Evolutionary conservation across 2,329 filamentous ascomycete species (phyloP), one percentile per base, ranked within the genome.

Genomic region (Diaporthe citri): DNA sequence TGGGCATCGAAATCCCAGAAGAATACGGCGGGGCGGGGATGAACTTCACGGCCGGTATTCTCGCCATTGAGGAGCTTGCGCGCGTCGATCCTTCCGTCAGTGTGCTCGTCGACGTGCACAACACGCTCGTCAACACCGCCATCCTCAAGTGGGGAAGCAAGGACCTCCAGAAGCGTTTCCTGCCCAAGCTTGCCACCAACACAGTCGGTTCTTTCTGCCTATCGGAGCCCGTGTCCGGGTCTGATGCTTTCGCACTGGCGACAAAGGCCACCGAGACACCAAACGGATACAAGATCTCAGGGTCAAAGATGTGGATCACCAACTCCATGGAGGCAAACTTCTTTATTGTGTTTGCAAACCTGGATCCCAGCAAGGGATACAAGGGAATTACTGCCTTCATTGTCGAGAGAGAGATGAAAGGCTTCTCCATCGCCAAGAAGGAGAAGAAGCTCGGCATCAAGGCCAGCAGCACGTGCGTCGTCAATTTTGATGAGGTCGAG

Each of bases 291-390:
- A 93, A 90, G 85, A 94, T 99, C 84, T 94, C 91, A 76, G 97
- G 97, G 67, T 92, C 91, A 84, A 99, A 99, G 91, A 99, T 99
- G 97, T 99, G 97, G 97, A 99, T 99, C 86, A 99, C 97, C 77
- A 99, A 99, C 89, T 93, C 94, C 69, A 93, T 96, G 87, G 97
- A 99, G 86, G 94, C 97, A 28, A 92, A 92, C 76, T 93, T 98
- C 87, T 99, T 98, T 87, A 96, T 99, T 81, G 97, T 99, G 75
- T 99, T 99, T 82, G 97, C 97, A 81, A 99, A 98, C 86, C 88
- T 99, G 52, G 93, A 98, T 82, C 96, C 93, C 0, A 93, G 91
- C 86, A 95, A 96, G 87, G 96, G 95, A 71, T 98, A 99, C 90
- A 96, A 96, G 86, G 97, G 97, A 75, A 99, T 99, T 85, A 96